phyloP scores from a whole-genome alignment of 306 rosid genomes.

The Trifolium fragiferum region DNA sequence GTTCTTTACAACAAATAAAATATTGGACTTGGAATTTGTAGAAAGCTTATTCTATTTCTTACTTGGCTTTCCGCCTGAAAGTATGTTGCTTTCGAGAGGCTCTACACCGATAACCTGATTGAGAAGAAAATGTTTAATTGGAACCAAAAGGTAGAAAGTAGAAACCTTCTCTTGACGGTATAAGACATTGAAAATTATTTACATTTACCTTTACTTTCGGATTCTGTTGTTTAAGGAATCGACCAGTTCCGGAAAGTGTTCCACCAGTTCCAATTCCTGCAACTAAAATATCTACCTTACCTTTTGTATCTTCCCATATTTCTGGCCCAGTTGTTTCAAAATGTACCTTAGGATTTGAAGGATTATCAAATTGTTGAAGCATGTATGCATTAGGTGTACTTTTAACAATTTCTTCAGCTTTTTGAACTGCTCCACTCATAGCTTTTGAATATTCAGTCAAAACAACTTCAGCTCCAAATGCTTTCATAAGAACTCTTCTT shows the following conservation, averaged over 20 bases:
- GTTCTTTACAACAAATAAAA: not conserved
- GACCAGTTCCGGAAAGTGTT: constrained; percentile 87
- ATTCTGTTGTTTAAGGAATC: constrained; percentile 78
- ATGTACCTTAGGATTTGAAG: constrained; percentile 97
- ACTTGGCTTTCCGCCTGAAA: constrained; percentile 96
- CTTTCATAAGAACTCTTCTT: constrained; percentile 89
- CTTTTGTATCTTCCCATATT: constrained; percentile 97
- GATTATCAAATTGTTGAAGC: constrained; percentile 98
- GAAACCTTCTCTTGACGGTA: constrained; percentile 32
- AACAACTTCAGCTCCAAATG: constrained; percentile 96
- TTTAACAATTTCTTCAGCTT: constrained; percentile 89
- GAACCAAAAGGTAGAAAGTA: constrained; percentile 35
- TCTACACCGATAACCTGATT: constrained; percentile 89
- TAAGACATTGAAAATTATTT: constrained; percentile 24
- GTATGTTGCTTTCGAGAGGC: constrained; percentile 91
- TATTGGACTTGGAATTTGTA: constrained; percentile 27
- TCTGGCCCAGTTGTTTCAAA: constrained; percentile 98
- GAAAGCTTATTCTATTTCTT: constrained; percentile 47
- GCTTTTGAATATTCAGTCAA: constrained; percentile 88
- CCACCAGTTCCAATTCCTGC: constrained; percentile 99
- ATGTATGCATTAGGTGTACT: constrained; percentile 79
- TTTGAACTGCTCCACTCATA: constrained; percentile 96
- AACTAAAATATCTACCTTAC: constrained; percentile 91
- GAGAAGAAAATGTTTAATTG: constrained; percentile 38
- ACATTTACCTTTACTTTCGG: constrained; percentile 63